Conservation (phyloP, 140 eudicot genomes). For the Oenanthe javanica region DNA sequence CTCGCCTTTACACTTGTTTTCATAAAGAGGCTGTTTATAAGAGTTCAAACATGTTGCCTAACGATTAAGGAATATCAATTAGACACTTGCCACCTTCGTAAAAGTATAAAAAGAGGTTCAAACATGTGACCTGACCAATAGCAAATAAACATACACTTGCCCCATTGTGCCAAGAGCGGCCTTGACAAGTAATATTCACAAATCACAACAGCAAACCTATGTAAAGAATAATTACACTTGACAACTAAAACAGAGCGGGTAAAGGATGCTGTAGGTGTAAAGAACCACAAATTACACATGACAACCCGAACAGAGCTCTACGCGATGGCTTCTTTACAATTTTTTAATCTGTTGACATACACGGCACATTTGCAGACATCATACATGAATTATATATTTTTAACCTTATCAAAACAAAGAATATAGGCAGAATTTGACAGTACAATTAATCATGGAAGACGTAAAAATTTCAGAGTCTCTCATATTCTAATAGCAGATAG, state of each 20-base stretch:
- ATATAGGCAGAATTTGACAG: not conserved
- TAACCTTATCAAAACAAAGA: not conserved
- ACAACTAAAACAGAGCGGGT: no score
- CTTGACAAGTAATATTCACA: not conserved
- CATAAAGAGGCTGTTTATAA: no score
- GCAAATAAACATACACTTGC: not conserved
- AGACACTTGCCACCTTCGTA: not conserved
- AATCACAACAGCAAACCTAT: not conserved
- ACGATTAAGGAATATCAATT: not conserved
- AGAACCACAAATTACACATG: not conserved
- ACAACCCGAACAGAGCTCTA: not conserved
- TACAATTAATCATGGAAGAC: not conserved
- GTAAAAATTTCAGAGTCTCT: no score
- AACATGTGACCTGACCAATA: not conserved
- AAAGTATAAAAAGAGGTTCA: not conserved
- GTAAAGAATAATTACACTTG: no score
- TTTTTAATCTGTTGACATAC: not conserved
- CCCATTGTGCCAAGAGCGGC: not conserved
- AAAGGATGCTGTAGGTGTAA: not conserved
- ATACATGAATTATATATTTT: not conserved
- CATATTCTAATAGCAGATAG: no score
- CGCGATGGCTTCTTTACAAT: not conserved
- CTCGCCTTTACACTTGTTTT: no score
- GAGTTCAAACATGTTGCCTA: not conserved
- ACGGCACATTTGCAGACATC: not conserved